phyloP scores from a whole-genome alignment of 1,284 basidiomycete species.

The Wallemia mellicola region DNA sequence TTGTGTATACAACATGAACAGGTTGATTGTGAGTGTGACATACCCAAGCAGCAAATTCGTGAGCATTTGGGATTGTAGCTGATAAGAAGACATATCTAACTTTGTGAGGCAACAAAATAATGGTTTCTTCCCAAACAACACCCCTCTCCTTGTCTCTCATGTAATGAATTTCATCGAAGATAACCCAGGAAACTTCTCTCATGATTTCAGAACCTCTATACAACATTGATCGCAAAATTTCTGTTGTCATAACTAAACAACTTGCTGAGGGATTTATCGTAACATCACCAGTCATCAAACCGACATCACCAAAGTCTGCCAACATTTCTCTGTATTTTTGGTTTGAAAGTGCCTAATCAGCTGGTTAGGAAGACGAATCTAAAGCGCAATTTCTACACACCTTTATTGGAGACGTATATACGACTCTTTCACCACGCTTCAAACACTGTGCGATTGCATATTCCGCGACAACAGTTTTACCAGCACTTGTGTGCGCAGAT shows the following conservation, averaged over 20 bases:
- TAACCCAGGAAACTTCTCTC: constrained; percentile 98
- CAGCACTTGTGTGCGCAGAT: constrained; percentile 93
- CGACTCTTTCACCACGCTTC: constrained; percentile 59
- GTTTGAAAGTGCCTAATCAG: constrained; percentile 59
- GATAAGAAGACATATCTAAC: constrained; percentile 97
- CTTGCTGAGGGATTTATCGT: constrained; percentile 93
- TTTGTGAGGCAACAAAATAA: constrained; percentile 80
- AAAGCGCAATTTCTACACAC: constrained; percentile 20
- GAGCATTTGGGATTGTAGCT: constrained; percentile 97
- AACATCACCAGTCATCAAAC: constrained; percentile 99
- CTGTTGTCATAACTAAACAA: constrained; percentile 97
- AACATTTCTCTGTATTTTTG: constrained; percentile 97
- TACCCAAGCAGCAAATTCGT: constrained; percentile 99
- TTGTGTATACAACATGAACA: constrained; percentile 96
- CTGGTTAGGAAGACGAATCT: not conserved
- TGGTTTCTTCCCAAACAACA: constrained; percentile 44
- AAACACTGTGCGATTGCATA: constrained; percentile 96
- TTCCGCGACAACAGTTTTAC: constrained; percentile 95
- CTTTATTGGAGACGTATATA: constrained; percentile 99
- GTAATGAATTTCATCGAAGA: constrained; percentile 99
- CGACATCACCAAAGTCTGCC: constrained; percentile 88
- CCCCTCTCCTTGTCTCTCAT: constrained; percentile 74
- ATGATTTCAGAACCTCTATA: constrained; percentile 97
- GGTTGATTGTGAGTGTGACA: constrained; percentile 90
- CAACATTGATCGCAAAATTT: constrained; percentile 95